Evolutionary conservation across 169 alveolate species (phyloP), one percentile per base, ranked within the genome.

Genomic region (Cystoisospora suis): DNA sequence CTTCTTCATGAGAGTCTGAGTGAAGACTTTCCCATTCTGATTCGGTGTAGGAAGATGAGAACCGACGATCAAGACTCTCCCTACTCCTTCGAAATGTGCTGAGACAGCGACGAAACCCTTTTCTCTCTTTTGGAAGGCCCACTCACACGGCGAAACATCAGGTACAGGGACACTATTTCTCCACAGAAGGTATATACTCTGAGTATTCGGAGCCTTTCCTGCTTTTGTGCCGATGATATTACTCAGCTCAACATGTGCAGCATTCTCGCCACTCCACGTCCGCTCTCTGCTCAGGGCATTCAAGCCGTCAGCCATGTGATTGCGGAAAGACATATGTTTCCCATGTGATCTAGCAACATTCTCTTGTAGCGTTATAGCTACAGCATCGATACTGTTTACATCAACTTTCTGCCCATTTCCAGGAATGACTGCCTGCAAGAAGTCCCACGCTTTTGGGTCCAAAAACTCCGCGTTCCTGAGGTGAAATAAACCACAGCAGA

Each of bases 381-480:
- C 2, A 3, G 23, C 81, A 3, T 70, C 81, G 23, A 70, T 29
- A 6, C 12, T 29, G 81, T 70, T 29, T 36, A 70, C 81, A 27
- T 70, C 45, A 6, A 47, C 34, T 34, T 29, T 12, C 46, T n/a
- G 23, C 12, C 7, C 81, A 3, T 29, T n/a, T 5, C 49, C 81
- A 6, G 81, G 81, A 32, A 70, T 70, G 12, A 70, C 6, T 6
- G 42, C 6, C 3, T 70, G 46, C 6, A 70, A 12, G 42, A 70
- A 36, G n/a, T 70, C 81, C 6, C 6, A 70, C 46, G 81, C 49
- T n/a, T 5, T 70, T 3, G 81, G 81, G n/a, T 44, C 4, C 23
- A 70, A 70, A n/a, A 70, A 36, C 45, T 70, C 81, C 17, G 81
- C 46, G 46, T 70, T 70, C 81, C 81, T 70, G 81, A 4, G 29